Percentiles rank a stretch among this genome's conserved stretches.
Conservation (phyloP, 495 filamentous ascomycete genomes). For the Ramalina intermedia region DNA sequence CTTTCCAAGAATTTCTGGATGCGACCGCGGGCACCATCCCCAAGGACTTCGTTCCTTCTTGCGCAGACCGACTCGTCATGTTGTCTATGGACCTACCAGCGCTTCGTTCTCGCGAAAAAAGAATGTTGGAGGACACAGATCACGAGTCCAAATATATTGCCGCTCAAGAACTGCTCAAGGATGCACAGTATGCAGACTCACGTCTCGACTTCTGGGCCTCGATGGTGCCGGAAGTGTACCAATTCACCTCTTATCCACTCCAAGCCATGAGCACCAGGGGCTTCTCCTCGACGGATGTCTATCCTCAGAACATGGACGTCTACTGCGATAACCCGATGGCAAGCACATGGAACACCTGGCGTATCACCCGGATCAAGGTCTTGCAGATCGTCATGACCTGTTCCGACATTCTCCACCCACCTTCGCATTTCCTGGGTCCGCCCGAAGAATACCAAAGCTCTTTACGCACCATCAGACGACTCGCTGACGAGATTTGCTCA, state of each 20-base stretch:
- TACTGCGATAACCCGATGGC: conserved; percentile 3
- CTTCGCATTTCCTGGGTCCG: neutral
- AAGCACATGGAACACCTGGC: conserved; percentile 4
- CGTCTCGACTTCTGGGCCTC: neutral
- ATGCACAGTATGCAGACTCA: neutral
- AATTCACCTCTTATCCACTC: neutral
- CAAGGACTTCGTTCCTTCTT: neutral
- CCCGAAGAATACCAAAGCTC: neutral
- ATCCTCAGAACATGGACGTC: conserved; percentile 1
- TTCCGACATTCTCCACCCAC: neutral
- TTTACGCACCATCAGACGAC: neutral
- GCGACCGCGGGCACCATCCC: neutral
- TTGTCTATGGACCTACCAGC: neutral
- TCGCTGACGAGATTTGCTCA: neutral
- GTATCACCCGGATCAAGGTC: conserved; percentile 1
- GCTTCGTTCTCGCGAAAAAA: neutral
- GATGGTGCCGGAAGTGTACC: neutral
- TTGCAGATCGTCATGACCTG: neutral
- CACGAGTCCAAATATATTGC: neutral
- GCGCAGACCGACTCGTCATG: conserved; percentile 2
- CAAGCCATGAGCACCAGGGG: neutral
- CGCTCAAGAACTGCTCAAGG: neutral
- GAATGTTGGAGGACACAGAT: neutral
- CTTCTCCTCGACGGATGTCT: neutral
- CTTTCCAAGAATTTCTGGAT: neutral